Evolutionary conservation across 2,329 filamentous ascomycete genomes (phyloP).

Genomic region (Fusarium sp.): DNA sequence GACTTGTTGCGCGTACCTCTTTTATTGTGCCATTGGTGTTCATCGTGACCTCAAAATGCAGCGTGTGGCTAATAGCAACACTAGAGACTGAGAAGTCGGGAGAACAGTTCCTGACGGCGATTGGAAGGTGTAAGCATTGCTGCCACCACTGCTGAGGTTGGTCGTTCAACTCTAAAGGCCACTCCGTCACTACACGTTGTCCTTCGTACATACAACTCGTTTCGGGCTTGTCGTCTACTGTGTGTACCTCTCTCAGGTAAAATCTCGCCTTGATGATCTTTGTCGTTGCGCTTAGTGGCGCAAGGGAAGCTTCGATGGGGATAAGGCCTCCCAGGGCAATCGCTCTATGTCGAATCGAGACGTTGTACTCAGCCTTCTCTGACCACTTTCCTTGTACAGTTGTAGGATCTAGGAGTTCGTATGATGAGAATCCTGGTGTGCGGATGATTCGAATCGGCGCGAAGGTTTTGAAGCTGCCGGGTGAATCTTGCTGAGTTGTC

Average conservation of each 20-base stretch:
- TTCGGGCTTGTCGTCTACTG: neutral
- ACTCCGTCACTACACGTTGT: neutral
- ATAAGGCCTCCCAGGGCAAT: neutral
- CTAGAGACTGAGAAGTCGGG: neutral
- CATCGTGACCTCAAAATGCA: neutral
- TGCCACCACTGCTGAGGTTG: neutral
- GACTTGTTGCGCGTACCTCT: neutral
- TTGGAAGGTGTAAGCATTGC: slow-evolving; percentile 3
- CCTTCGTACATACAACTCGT: neutral
- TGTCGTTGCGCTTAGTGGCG: accelerated
- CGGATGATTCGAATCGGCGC: neutral
- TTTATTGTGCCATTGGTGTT: neutral
- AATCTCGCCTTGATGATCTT: neutral
- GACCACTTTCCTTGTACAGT: slow-evolving; percentile 3
- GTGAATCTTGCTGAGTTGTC: neutral
- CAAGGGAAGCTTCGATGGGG: slow-evolving; percentile 2
- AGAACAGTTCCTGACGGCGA: neutral
- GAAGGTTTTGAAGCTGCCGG: neutral
- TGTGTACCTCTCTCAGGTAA: neutral
- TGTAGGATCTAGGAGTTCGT: slow-evolving; percentile 9
- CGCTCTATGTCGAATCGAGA: slow-evolving; percentile 1
- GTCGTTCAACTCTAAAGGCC: neutral
- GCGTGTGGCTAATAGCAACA: neutral
- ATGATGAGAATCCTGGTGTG: neutral
- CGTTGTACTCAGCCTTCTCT: neutral